Percentiles rank a stretch among this genome's conserved stretches.
Conservation (phyloP, 306 rosid genomes). For the cucumber (Cucumis sativus) region Cucumber_9930_V3 NC_026659.2:30916001-30916500, state of each 20-base stretch:
- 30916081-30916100: neutral
- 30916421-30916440: neutral
- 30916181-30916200: neutral
- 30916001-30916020: slow-evolving; percentile 4
- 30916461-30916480: slow-evolving; percentile 8
- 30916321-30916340: neutral
- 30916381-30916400: neutral
- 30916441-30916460: slow-evolving; percentile 2
- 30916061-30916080: neutral
- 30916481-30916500: slow-evolving; percentile 9
- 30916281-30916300: neutral
- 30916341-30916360: neutral
- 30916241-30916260: neutral
- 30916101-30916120: neutral
- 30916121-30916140: neutral
- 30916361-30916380: neutral
- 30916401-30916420: neutral
- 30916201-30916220: neutral
- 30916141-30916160: neutral
- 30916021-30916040: slow-evolving; percentile 3
- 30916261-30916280: neutral
- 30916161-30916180: neutral
- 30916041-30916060: neutral
- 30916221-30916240: neutral
- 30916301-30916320: neutral